Percentiles rank a stretch among this genome's conserved stretches.
Evolutionary conservation across 1,284 basidiomycete genomes (phyloP).

Genomic region (Rhodotorula sp.): DNA sequence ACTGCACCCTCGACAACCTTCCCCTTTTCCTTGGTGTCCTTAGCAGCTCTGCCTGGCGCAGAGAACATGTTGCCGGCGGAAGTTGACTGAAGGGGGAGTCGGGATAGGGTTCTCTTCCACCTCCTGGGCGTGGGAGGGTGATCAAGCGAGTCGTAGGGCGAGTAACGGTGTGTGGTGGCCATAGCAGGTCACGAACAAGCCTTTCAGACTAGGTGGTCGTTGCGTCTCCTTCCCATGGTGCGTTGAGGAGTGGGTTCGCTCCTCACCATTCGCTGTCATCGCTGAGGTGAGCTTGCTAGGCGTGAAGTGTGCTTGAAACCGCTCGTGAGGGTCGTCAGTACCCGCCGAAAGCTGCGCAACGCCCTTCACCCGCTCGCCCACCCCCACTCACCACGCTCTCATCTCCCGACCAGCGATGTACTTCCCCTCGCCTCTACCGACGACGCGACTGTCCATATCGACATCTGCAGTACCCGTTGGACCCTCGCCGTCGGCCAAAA

Average conservation of each 20-base stretch:
- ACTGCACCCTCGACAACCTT: not conserved
- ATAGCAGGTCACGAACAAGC: no score
- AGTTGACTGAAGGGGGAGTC: not conserved
- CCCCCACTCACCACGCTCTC: not conserved
- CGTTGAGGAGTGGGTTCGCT: no score
- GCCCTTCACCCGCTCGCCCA: not conserved
- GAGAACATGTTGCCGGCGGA: not conserved
- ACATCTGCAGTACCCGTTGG: conserved; percentile 32
- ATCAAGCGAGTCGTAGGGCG: no score
- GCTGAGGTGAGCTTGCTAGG: not conserved
- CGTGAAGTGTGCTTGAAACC: no score
- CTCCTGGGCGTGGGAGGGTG: not conserved
- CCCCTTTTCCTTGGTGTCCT: not conserved
- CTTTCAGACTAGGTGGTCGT: no score
- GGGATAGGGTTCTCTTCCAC: not conserved
- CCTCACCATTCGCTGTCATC: not conserved
- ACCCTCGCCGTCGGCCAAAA: conserved; percentile 14
- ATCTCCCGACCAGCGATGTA: conserved; percentile 15
- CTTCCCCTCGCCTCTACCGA: conserved; percentile 36
- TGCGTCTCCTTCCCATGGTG: no score
- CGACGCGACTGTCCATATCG: conserved; percentile 33
- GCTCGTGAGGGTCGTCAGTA: no score
- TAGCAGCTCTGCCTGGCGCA: not conserved
- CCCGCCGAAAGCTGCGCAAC: no score
- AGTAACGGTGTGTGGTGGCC: no score